phyloP scores from a whole-genome alignment of 257 asterid species.

The Verbascum thapsus region DNA sequence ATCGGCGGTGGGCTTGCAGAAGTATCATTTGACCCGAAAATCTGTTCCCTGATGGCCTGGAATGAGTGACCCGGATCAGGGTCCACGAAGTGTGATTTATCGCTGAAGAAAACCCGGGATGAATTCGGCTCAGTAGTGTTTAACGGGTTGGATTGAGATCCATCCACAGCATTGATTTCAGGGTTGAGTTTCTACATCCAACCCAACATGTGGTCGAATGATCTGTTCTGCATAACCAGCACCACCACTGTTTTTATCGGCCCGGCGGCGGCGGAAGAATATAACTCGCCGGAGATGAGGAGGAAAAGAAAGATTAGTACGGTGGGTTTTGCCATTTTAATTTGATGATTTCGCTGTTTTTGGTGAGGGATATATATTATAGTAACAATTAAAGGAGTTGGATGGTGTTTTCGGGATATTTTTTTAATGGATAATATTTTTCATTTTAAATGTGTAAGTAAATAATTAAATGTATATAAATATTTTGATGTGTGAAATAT shows the following conservation, averaged over 20 bases:
- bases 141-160: conserved; percentile 63
- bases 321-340: conserved; percentile 34
- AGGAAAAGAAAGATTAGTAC: conserved; percentile 33
- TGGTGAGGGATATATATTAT: no score
- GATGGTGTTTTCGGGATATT: no score
- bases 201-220: conserved; percentile 96
- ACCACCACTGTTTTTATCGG: conserved; percentile 88
- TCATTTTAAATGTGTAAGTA: no score
- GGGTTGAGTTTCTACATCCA: conserved; percentile 93
- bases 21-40: conserved; percentile 66
- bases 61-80: conserved; percentile 97
- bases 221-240: conserved; percentile 89
- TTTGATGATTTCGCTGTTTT: neutral
- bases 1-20: conserved; percentile 54
- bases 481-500: no score
- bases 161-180: conserved; percentile 74
- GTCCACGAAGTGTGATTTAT: conserved; percentile 70
- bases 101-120: conserved; percentile 44
- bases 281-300: conserved; percentile 16
- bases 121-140: conserved; percentile 57
- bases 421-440: no score
- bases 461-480: no score
- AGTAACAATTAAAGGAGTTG: no score
- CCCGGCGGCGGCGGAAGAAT: conserved; percentile 27
- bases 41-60: conserved; percentile 82